Evolutionary conservation across 108 stramenopile species (phyloP), one percentile per base, ranked within the genome.

Genomic region (Pseudonitzschia multiseries): DNA sequence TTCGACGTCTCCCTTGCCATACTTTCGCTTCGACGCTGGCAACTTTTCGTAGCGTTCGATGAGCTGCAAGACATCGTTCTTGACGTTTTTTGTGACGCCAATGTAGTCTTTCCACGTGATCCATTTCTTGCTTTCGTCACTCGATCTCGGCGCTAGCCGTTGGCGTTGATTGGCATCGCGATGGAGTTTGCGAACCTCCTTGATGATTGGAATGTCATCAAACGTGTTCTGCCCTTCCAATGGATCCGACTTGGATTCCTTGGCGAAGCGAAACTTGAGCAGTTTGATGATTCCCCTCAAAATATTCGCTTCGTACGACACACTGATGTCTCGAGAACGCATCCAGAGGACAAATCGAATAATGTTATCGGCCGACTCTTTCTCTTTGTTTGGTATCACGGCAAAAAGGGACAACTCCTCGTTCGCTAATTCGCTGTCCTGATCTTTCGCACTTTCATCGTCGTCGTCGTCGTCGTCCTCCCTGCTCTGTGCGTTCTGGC

Each of bases 281-380:
- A 94, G 66, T 63, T 94, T 94, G 52, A 79, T 90, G 57, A 94
- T 60, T 1, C 93, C 93, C 40, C 93, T 75, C 28, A 94, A 76
- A 32, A 94, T 62, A 63, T 94, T 94, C 59, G 93, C 93, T 77
- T 94, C 93, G 72, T 94, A 94, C 26, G 85, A 86, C 6, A 80
- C 78, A 22, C 90, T 90, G 61, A 94, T 86, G 20, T 78, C 42
- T 41, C 93, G 76, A 2, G 76, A 64, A 41, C 93, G 86, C 50
- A 94, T 61, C 91, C 89, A 94, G 6, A 94, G 65, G 20, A 94
- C 73, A 64, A 92, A 94, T 28, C 87, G 77, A 31, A 94, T 69
- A 40, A 94, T 72, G 22, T 51, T 26, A 6, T 83, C 60, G 13
- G 89, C 88, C 9, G 93, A 94, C 67, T 85, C 82, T 44, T 86